These are phyloP conservation scores for Citrus hindsii DNA, from an alignment of 345 rosid species.

Conservation along the genomic window DNA sequence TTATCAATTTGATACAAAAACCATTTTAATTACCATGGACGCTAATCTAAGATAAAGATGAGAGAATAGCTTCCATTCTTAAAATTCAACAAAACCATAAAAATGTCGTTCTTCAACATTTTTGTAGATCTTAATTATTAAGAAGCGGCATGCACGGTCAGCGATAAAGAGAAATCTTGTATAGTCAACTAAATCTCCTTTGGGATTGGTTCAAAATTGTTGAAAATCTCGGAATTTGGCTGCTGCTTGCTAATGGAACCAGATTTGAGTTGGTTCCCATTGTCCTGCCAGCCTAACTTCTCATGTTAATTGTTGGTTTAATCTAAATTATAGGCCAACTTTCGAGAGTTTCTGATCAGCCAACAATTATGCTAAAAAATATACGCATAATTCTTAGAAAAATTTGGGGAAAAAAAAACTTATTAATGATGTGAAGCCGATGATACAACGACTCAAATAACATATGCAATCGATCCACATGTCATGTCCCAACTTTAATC, in stretches of 20 bases:
- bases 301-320: not conserved
- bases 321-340: not conserved
- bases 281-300: not conserved
- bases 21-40: too few species aligned
- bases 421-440: not conserved
- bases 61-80: too few species aligned
- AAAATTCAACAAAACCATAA: too few species aligned
- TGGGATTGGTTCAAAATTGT: not conserved
- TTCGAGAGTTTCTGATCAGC: not conserved
- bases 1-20: too few species aligned
- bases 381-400: not conserved
- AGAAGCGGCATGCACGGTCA: too few species aligned
- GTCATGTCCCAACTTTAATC: conserved; percentile 6
- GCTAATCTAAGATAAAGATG: too few species aligned
- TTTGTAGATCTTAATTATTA: too few species aligned
- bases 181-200: not conserved
- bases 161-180: not conserved
- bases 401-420: not conserved
- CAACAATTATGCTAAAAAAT: not conserved
- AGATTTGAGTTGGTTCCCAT: not conserved
- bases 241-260: not conserved
- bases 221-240: not conserved
- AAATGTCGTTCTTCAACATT: too few species aligned
- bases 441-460: not conserved
- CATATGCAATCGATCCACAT: not conserved